Evolutionary conservation across 768 basidiomycete species (phyloP), one percentile per base, ranked within the genome.

Genomic region (Mycena maculata): DNA sequence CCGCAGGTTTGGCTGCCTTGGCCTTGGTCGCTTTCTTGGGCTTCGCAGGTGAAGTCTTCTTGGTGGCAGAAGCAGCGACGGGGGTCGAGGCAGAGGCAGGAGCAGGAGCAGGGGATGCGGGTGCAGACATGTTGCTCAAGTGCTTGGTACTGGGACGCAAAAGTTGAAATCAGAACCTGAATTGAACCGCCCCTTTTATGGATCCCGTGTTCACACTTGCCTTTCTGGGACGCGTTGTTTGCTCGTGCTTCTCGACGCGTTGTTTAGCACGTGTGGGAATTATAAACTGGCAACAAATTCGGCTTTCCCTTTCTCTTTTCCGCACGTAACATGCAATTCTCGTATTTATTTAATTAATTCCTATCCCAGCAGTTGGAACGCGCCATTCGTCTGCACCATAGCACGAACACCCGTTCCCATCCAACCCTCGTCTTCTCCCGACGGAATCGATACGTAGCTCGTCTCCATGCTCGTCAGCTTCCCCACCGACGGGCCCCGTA

Each of bases 341-440:
- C n/a, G 23, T 31, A 45, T 22, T 39, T 39, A 22, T 16, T 49
- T 30, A n/a, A 45, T 25, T 30, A 67, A 13, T 20, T 72, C 33
- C 54, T 62, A 39, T 42, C 15, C 45, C 69, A 80, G 65, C n/a
- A 81, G 69, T 60, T 79, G 76, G 78, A 94, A 92, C 10, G 90
- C 84, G 0, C 92, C 92, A 73, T 92, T 92, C 27, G 88, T 85
- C 77, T 86, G 83, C 63, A 90, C 89, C 58, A 73, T 80, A 1
- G 83, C 86, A 49, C 75, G 71, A 16, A 79, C 79, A 3, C 81
- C 84, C 1, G 82, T 84, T 52, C 75, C 71, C 11, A 85, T 76
- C 88, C 88, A 89, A 39, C 78, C 81, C 61, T 84, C 80, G 23
- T 77, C 79, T 20, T 76, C 76, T 18, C 69, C 71, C 13, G 72